Base-by-base conservation (phyloP, 495 filamentous ascomycete species). In the Daldinia childiae region DNA sequence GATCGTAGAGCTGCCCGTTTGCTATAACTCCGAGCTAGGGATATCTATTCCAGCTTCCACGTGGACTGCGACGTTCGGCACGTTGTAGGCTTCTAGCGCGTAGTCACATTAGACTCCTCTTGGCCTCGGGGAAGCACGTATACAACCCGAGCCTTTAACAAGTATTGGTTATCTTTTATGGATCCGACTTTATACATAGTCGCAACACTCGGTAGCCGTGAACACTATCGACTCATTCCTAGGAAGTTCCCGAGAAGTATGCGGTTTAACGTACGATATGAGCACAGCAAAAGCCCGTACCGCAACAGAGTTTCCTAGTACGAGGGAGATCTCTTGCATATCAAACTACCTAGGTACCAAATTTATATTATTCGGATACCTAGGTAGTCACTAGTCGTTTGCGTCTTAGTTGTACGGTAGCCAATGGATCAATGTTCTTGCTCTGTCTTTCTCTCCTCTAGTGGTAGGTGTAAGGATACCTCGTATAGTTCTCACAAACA, bases 51-150 rank as follows among this genome's bases (percentile, higher is more conserved):
- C 7, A 27, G 54, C 30, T 68, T 64, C 56, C 64, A 61, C 64
- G 60, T 64, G 64, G 64, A 58, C 39, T 29, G 41, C 60, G n/a
- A 48, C 54, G 11, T 52, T 30, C 32, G 64, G 48, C 60, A 64
- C 52, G 50, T 65, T 58, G 48, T 26, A 43, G 43, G 27, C 54
- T 64, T 63, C 21, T 38, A 61, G 51, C 39, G 45, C 27, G 48
- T 55, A 32, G 38, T 19, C 36, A 15, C 54, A 38, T 64, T 43
- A 68, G 45, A 64, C 54, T 21, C 58, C 27, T 64, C 55, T 64
- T 64, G 38, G 38, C 36, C 24, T 51, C 29, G 43, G 58, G 19
- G 45, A 14, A 27, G 15, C 24, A 24, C 43, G 51, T 52, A 48
- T 34, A n/a, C 50, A 9, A 29, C 34, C 57, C 57, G 29, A 39